Evolutionary conservation across 2,329 filamentous ascomycete genomes (phyloP).

Genomic region (Hymenoscyphus fraxineus): DNA sequence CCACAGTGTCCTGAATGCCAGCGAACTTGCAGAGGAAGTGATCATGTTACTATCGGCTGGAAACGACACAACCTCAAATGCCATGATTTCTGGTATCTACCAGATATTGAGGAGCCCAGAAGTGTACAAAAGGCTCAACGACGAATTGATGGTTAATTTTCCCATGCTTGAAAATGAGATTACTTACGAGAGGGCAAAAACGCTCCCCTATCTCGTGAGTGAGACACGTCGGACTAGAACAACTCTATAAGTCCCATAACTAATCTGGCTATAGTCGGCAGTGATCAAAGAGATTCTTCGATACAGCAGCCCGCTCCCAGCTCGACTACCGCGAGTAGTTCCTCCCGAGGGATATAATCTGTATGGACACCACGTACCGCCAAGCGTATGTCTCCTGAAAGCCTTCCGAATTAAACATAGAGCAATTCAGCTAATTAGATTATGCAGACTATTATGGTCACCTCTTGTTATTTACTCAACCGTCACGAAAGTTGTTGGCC

Average conservation of each 20-base stretch:
- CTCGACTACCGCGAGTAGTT: not conserved
- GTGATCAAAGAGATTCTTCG: slow-evolving; percentile 1
- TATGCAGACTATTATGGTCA: not conserved
- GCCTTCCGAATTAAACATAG: not conserved
- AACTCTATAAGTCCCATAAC: not conserved
- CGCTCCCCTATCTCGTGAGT: not conserved
- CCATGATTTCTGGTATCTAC: slow-evolving; percentile 3
- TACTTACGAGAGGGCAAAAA: not conserved
- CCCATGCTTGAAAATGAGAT: not conserved
- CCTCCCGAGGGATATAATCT: not conserved
- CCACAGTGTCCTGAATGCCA: not conserved
- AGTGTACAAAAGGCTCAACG: not conserved
- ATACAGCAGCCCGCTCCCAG: not conserved
- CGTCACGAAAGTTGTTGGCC: not conserved
- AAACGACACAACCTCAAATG: slow-evolving; percentile 4
- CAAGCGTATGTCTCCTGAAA: not conserved
- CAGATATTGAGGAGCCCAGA: not conserved
- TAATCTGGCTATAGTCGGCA: not conserved
- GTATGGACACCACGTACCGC: not conserved
- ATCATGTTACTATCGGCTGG: slow-evolving; percentile 3
- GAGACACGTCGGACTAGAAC: not conserved
- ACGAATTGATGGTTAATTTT: not conserved
- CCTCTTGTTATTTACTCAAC: slow-evolving; percentile 1
- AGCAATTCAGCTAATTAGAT: not conserved
- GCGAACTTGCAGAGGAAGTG: slow-evolving; percentile 5